Percentiles rank a stretch among this genome's conserved stretches.
Evolutionary conservation across 371 early-diverging fungal species (phyloP).

Genomic region (Mucor saturninus): DNA sequence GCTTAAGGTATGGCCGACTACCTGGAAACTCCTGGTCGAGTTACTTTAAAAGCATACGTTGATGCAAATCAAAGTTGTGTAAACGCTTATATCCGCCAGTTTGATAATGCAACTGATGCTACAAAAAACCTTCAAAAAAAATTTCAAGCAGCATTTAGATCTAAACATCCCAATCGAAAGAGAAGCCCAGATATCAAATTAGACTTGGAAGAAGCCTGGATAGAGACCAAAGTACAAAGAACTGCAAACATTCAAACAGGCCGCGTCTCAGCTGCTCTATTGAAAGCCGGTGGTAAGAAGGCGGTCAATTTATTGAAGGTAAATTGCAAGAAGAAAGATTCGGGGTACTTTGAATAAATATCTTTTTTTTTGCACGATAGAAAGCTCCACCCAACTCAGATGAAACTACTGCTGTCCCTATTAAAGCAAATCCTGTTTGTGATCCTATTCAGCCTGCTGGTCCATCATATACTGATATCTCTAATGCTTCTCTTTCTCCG

Average conservation of each 20-base stretch:
- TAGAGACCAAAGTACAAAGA: conserved; percentile 20
- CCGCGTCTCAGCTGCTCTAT: conserved; percentile 23
- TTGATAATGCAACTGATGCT: conserved; percentile 24
- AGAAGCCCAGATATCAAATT: conserved; percentile 23
- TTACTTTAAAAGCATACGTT: conserved; percentile 23
- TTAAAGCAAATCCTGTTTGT: conserved; percentile 23
- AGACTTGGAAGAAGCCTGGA: conserved; percentile 24
- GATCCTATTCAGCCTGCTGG: conserved; percentile 24
- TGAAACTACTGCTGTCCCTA: conserved; percentile 26
- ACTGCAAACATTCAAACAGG: conserved; percentile 24
- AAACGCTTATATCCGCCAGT: conserved; percentile 24
- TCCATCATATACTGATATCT: conserved; percentile 22
- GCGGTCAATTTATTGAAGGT: conserved; percentile 26
- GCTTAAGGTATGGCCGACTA: conserved; percentile 22
- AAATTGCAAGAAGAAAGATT: conserved; percentile 24
- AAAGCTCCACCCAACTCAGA: conserved; percentile 22
- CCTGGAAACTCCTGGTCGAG: conserved; percentile 17
- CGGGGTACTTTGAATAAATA: conserved; percentile 14
- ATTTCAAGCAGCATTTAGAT: conserved; percentile 22
- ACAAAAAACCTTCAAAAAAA: conserved; percentile 19
- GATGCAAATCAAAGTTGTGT: conserved; percentile 23
- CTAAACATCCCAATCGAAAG: conserved; percentile 26
- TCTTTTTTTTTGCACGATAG: conserved; percentile 23
- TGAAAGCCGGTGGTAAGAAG: conserved; percentile 22
- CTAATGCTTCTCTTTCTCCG: conserved; percentile 18